These are phyloP conservation scores for Penicillium brasilianum DNA, from an alignment of 2,329 filamentous ascomycete genomes.

Conservation along the genomic window DNA sequence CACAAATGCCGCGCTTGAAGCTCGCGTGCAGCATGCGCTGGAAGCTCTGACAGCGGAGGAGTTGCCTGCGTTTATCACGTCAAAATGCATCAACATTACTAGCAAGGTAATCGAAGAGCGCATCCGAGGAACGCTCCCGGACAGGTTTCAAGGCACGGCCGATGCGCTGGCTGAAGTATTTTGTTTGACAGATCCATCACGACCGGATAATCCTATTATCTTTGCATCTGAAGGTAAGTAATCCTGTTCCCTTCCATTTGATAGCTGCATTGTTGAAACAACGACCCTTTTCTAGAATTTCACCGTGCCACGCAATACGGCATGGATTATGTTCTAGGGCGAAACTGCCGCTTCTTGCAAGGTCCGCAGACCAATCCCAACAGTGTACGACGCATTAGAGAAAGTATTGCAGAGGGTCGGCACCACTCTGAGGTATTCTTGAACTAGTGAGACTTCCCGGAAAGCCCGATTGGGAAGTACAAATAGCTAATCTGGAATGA, in stretches of 20 bases:
- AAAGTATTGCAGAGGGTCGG: conserved; percentile 65
- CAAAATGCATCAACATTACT: conserved; percentile 70
- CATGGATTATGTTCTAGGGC: conserved; percentile 72
- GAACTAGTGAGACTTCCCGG: conserved; percentile 63
- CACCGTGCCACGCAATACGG: conserved; percentile 76
- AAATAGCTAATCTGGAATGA: conserved; percentile 9
- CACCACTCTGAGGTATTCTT: conserved; percentile 76
- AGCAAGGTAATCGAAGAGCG: conserved; percentile 69
- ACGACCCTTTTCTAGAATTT: conserved; percentile 61
- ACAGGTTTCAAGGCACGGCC: conserved; percentile 68
- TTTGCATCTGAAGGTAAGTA: conserved; percentile 72
- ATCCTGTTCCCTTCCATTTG: conserved; percentile 15
- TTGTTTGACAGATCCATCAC: conserved; percentile 74
- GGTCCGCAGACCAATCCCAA: conserved; percentile 71
- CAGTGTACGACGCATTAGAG: conserved; percentile 66
- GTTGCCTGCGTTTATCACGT: conserved; percentile 72
- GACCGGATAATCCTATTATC: conserved; percentile 74
- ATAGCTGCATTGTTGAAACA: not conserved
- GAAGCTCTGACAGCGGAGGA: conserved; percentile 68
- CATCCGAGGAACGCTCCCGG: conserved; percentile 70
- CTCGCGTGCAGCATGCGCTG: conserved; percentile 68
- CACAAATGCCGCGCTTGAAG: conserved; percentile 63
- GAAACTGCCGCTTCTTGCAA: conserved; percentile 79
- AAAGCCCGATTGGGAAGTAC: not conserved
- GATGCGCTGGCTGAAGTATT: conserved; percentile 78